Conservation (phyloP, 1,284 basidiomycete species). For the Cryptococcus sp. region DNA sequence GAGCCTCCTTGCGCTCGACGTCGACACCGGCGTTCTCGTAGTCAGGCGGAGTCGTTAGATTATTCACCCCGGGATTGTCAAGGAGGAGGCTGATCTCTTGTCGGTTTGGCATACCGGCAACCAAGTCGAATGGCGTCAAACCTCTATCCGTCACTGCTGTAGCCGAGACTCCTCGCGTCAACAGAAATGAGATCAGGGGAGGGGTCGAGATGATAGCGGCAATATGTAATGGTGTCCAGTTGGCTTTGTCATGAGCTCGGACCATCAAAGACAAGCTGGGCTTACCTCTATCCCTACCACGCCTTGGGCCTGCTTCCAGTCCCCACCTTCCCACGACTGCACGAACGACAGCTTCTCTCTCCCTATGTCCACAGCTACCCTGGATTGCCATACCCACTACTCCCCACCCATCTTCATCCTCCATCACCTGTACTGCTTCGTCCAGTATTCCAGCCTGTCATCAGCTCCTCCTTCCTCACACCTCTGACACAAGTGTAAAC, state of each 20-base stretch:
- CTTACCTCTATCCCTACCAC: slow-evolving; percentile 22
- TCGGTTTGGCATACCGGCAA: slow-evolving; percentile 71
- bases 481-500: slow-evolving; percentile 5
- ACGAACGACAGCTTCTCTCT: slow-evolving; percentile 81
- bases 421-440: slow-evolving; percentile 35
- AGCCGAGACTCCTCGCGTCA: slow-evolving; percentile 84
- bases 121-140: slow-evolving; percentile 76
- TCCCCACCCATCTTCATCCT: slow-evolving; percentile 78
- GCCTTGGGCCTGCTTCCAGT: slow-evolving; percentile 24
- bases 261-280: background rate
- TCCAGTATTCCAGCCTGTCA: slow-evolving; percentile 35
- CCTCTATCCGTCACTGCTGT: slow-evolving; percentile 68
- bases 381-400: slow-evolving; percentile 74
- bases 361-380: slow-evolving; percentile 65
- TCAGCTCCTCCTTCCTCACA: slow-evolving; percentile 1
- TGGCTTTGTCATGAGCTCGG: slow-evolving; percentile 53
- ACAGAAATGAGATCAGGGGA: slow-evolving; percentile 82
- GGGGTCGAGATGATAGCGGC: slow-evolving; percentile 83
- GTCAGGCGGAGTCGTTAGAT: background rate
- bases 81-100: slow-evolving; percentile 73
- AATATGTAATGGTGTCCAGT: slow-evolving; percentile 95
- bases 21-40: no score
- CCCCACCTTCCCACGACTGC: slow-evolving; percentile 74
- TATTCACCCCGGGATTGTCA: slow-evolving; percentile 42
- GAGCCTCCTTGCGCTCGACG: background rate